Evolutionary conservation across 2,329 filamentous ascomycete genomes (phyloP).

Genomic region (Ophiostoma australiae): DNA sequence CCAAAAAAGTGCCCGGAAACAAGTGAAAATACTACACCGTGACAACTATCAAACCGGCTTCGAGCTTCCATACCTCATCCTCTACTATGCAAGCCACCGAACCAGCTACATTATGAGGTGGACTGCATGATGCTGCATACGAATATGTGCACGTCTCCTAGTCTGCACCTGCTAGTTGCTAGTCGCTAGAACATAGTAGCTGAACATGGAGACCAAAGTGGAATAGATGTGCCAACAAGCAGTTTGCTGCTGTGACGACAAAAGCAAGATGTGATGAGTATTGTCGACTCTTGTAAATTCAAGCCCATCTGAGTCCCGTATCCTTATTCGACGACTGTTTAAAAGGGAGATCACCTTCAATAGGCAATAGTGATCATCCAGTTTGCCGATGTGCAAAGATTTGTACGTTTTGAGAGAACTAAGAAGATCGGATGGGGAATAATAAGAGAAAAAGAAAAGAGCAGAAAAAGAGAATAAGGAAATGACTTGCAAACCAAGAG

Average conservation of each 20-base stretch:
- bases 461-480: background rate
- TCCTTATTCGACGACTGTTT: background rate
- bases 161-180: no score
- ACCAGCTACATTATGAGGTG: background rate
- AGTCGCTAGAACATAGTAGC: background rate
- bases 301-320: background rate
- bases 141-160: background rate
- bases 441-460: background rate
- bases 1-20: background rate
- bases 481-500: background rate
- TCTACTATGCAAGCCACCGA: background rate
- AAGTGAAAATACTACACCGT: background rate
- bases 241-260: background rate
- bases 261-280: background rate
- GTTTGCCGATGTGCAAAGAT: background rate
- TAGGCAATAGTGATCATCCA: background rate
- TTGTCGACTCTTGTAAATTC: no score
- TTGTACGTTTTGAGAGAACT: background rate
- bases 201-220: background rate
- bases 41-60: background rate
- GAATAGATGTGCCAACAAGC: background rate
- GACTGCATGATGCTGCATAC: slow-evolving; percentile 1
- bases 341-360: background rate
- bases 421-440: background rate
- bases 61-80: no score